These are phyloP conservation scores for Curvularia spicifera DNA, from an alignment of 2,329 filamentous ascomycete species.

Conservation along the genomic window DNA sequence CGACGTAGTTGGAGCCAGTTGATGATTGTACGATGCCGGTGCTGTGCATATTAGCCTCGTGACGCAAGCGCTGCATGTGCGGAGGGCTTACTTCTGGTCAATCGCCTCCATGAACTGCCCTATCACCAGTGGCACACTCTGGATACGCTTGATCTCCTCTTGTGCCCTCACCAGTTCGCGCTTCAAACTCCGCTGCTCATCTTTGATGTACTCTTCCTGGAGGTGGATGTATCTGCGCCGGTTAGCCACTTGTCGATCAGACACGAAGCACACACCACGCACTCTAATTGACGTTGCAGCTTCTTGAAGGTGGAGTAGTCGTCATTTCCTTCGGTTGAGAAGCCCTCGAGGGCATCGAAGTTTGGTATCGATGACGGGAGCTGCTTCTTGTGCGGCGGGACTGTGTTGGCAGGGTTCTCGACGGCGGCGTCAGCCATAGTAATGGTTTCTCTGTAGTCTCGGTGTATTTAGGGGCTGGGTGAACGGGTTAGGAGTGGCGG, in stretches of 20 bases:
- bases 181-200: slow-evolving; percentile 98
- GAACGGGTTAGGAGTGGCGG: slow-evolving; percentile 6
- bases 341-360: slow-evolving; percentile 87
- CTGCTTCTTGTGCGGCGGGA: slow-evolving; percentile 81
- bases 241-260: slow-evolving; percentile 35
- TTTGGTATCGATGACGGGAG: slow-evolving; percentile 81
- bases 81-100: slow-evolving; percentile 82
- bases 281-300: slow-evolving; percentile 95
- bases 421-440: slow-evolving; percentile 86
- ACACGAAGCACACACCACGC: slow-evolving; percentile 46
- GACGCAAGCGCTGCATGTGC: slow-evolving; percentile 4
- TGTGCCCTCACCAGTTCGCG: slow-evolving; percentile 95
- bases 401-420: slow-evolving; percentile 76
- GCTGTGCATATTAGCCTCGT: slow-evolving; percentile 56
- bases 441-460: slow-evolving; percentile 6
- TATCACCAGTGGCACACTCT: slow-evolving; percentile 96
- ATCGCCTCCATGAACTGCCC: slow-evolving; percentile 99
- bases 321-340: slow-evolving; percentile 80
- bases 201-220: slow-evolving; percentile 99
- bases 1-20: slow-evolving; percentile 98
- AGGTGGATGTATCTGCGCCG: slow-evolving; percentile 81
- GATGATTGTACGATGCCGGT: slow-evolving; percentile 98
- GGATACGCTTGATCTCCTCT: slow-evolving; percentile 99
- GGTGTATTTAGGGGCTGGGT: slow-evolving; percentile 8
- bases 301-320: slow-evolving; percentile 97